Evolutionary conservation across 2,329 filamentous ascomycete species (phyloP).

Genomic region (Trichoderma lentiforme): DNA sequence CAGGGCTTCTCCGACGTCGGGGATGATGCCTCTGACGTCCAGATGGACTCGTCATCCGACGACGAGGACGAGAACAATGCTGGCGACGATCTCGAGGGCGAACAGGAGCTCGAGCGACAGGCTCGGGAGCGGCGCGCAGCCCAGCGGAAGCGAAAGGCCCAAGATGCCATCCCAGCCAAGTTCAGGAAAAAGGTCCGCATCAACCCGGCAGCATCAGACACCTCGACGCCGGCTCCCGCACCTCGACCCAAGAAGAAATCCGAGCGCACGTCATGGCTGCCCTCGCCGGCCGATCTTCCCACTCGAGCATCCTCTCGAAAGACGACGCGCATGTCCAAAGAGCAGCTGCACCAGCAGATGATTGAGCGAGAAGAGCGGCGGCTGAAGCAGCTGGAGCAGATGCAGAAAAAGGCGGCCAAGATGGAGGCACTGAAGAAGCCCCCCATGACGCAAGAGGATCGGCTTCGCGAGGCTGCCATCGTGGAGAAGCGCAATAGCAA

Average conservation of each 20-base stretch:
- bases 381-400: slow-evolving; percentile 65
- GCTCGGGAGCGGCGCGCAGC: slow-evolving; percentile 65
- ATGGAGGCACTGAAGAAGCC: slow-evolving; percentile 73
- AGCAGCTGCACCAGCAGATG: slow-evolving; percentile 67
- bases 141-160: slow-evolving; percentile 75
- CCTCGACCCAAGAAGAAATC: slow-evolving; percentile 58
- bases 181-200: slow-evolving; percentile 77
- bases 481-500: slow-evolving; percentile 85
- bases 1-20: slow-evolving; percentile 67
- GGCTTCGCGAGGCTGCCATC: slow-evolving; percentile 74
- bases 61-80: slow-evolving; percentile 65
- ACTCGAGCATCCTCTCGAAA: slow-evolving; percentile 56
- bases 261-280: slow-evolving; percentile 58
- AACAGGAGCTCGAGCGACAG: slow-evolving; percentile 78
- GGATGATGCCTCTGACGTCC: slow-evolving; percentile 68
- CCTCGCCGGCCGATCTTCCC: slow-evolving; percentile 51
- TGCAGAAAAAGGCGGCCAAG: slow-evolving; percentile 66
- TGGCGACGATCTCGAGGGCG: slow-evolving; percentile 73
- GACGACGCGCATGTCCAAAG: slow-evolving; percentile 58
- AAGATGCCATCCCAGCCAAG: slow-evolving; percentile 67
- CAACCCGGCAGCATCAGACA: slow-evolving; percentile 44
- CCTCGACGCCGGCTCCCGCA: slow-evolving; percentile 33
- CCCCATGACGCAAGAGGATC: slow-evolving; percentile 81
- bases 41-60: slow-evolving; percentile 81
- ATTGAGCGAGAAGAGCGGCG: slow-evolving; percentile 68